phyloP scores from a whole-genome alignment of 768 basidiomycete species.

The Termitomyces sp. region DNA sequence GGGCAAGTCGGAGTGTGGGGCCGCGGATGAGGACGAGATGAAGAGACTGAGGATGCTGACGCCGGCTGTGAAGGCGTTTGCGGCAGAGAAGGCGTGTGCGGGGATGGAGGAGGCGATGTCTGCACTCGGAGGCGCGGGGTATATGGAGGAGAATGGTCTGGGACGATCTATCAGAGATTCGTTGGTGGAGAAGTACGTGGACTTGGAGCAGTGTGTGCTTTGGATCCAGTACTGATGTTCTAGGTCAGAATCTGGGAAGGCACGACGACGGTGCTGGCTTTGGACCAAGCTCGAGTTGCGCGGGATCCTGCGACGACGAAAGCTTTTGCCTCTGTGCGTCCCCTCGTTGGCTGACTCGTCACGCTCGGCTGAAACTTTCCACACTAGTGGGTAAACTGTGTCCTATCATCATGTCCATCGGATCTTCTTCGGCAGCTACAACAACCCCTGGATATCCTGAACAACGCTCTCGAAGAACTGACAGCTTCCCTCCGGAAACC shows the following conservation, averaged over 20 bases:
- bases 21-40: constrained; percentile 44
- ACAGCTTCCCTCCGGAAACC: constrained; percentile 32
- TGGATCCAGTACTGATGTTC: background rate
- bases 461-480: constrained; percentile 35
- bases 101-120: constrained; percentile 76
- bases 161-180: constrained; percentile 64
- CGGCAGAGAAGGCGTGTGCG: constrained; percentile 53
- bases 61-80: constrained; percentile 66
- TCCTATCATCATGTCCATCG: constrained; percentile 37
- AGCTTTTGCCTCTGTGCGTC: constrained; percentile 46
- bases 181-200: constrained; percentile 58
- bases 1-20: constrained; percentile 56
- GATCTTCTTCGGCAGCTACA: constrained; percentile 23
- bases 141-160: constrained; percentile 79
- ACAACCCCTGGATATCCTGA: constrained; percentile 27
- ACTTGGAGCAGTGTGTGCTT: background rate
- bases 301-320: constrained; percentile 35
- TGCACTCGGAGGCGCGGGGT: constrained; percentile 70
- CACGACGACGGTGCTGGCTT: constrained; percentile 58
- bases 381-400: constrained; percentile 45
- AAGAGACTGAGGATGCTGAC: constrained; percentile 58
- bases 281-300: constrained; percentile 59
- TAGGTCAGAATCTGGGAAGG: constrained; percentile 71
- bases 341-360: background rate
- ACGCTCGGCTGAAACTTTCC: background rate